These are phyloP conservation scores for Cyphellophora europaea DNA, from an alignment of 2,329 filamentous ascomycete species.

Conservation along the genomic window DNA sequence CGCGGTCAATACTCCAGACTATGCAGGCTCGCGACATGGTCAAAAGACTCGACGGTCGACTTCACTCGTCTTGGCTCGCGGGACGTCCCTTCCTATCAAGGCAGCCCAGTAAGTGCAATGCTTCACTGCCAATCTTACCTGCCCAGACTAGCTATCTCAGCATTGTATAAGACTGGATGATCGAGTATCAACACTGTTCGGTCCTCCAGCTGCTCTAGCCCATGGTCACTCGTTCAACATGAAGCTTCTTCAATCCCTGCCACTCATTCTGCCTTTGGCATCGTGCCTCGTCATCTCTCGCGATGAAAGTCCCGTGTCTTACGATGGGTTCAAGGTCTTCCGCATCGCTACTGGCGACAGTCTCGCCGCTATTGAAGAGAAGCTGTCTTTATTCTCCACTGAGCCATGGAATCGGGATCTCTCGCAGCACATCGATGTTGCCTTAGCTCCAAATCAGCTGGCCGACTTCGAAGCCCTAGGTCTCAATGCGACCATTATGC, in stretches of 20 bases:
- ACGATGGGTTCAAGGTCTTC: slow-evolving; percentile 18
- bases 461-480: slow-evolving; percentile 28
- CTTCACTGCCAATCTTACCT: no score
- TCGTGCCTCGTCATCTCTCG: not conserved
- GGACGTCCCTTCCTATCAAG: no score
- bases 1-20: no score
- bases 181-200: no score
- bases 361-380: slow-evolving; percentile 9
- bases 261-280: not conserved
- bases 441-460: slow-evolving; percentile 30
- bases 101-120: no score
- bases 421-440: slow-evolving; percentile 29
- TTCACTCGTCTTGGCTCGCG: no score
- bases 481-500: slow-evolving; percentile 28
- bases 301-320: slow-evolving; percentile 4
- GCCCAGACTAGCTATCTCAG: no score
- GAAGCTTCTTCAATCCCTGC: not conserved
- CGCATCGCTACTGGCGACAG: slow-evolving; percentile 12
- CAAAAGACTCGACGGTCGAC: no score
- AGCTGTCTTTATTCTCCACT: slow-evolving; percentile 12
- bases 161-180: no score
- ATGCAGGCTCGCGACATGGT: no score
- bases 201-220: no score
- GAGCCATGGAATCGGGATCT: slow-evolving; percentile 15
- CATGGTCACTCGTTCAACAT: slow-evolving; percentile 3